These are phyloP conservation scores for Verticillium alfalfae DNA, from an alignment of 2,329 filamentous ascomycete genomes.

Conservation along the genomic window DNA sequence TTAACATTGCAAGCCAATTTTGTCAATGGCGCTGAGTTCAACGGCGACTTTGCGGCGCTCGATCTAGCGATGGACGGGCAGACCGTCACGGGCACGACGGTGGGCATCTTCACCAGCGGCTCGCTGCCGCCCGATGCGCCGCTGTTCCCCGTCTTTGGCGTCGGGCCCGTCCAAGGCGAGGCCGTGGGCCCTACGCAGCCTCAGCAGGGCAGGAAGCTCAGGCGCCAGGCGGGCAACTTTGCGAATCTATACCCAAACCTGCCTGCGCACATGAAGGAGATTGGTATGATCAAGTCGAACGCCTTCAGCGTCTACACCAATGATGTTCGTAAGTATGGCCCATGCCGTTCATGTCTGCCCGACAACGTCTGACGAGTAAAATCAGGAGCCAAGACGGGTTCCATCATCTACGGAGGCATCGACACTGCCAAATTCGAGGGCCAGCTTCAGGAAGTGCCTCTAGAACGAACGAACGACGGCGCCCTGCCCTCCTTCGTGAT, in stretches of 20 bases:
- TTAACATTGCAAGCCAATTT: neutral
- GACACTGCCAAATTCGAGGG: slow-evolving; percentile 7
- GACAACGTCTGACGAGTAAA: neutral
- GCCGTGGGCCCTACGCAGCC: neutral
- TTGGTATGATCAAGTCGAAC: neutral
- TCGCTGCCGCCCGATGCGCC: neutral
- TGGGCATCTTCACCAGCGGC: neutral
- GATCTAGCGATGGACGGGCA: neutral
- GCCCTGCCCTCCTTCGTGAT: neutral
- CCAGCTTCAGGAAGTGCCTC: slow-evolving; percentile 1
- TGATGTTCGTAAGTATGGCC: neutral
- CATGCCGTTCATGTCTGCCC: neutral
- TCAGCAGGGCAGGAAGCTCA: neutral
- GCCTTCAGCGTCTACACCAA: slow-evolving; percentile 2
- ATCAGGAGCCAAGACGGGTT: slow-evolving; percentile 1
- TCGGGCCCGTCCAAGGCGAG: neutral
- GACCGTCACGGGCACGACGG: neutral
- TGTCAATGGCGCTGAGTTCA: neutral
- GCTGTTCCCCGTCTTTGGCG: slow-evolving; percentile 1
- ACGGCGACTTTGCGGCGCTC: neutral
- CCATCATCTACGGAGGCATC: slow-evolving; percentile 5
- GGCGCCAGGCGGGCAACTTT: neutral
- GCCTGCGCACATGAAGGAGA: slow-evolving; percentile 3
- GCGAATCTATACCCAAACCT: slow-evolving; percentile 1
- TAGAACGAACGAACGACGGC: neutral